phyloP scores from a whole-genome alignment of 805 yeast species.

The Ogataea henricii region DNA sequence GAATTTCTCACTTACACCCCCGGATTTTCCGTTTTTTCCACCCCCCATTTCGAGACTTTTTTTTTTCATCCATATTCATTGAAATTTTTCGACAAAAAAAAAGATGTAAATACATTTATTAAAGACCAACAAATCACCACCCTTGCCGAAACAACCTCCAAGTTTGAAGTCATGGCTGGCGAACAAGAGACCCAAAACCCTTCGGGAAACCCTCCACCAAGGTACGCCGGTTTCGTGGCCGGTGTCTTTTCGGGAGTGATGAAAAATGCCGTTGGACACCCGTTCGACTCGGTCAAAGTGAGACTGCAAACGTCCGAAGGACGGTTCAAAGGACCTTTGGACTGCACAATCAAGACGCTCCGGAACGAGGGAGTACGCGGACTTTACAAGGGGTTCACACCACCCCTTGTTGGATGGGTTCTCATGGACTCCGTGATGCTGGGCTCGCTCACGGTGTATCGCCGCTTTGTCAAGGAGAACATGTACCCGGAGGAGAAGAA shows the following conservation, averaged over 20 bases:
- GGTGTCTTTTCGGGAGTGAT: slow-evolving; percentile 87
- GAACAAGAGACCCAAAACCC: slow-evolving; percentile 19
- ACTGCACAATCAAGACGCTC: slow-evolving; percentile 73
- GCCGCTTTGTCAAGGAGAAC: slow-evolving; percentile 64
- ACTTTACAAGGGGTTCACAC: slow-evolving; percentile 87
- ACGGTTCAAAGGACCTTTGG: slow-evolving; percentile 77
- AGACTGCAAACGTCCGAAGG: slow-evolving; percentile 77
- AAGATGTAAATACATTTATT: too few species aligned
- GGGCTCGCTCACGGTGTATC: slow-evolving; percentile 80
- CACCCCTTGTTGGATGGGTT: slow-evolving; percentile 93
- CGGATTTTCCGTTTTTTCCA: not conserved
- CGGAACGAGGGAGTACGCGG: slow-evolving; percentile 77
- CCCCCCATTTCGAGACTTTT: not conserved
- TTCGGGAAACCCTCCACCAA: slow-evolving; percentile 41
- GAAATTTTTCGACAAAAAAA: not conserved
- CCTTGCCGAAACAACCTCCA: not conserved
- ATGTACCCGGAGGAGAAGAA: slow-evolving; percentile 61
- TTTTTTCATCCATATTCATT: not conserved
- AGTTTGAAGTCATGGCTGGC: slow-evolving; percentile 6
- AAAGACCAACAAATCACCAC: too few species aligned
- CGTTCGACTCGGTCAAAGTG: slow-evolving; percentile 89
- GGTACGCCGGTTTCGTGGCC: slow-evolving; percentile 77
- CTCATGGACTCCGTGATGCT: slow-evolving; percentile 90
- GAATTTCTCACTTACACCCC: not conserved
- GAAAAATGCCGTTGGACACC: slow-evolving; percentile 90